Conservation (phyloP, 371 early-diverging fungal species). For the Choanephora cucurbitarum region DNA sequence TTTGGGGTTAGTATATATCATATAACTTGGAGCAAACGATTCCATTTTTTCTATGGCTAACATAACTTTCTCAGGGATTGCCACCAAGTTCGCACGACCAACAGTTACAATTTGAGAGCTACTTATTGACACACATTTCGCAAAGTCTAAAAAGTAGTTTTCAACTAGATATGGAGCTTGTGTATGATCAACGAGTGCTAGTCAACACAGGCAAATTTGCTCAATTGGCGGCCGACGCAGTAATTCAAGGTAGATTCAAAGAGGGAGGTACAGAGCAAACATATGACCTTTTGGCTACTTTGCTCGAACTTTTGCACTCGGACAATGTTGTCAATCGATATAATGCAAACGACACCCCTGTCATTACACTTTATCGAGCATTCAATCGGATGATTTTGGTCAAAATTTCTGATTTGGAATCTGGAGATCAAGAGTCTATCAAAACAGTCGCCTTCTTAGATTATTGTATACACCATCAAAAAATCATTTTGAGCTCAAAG, state of each 20-base stretch:
- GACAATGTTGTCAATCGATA: slow-evolving; percentile 30
- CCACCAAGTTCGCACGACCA: slow-evolving; percentile 45
- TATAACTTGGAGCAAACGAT: background rate
- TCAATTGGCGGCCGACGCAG: slow-evolving; percentile 67
- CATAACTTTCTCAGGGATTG: slow-evolving; percentile 20
- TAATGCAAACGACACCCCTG: slow-evolving; percentile 18
- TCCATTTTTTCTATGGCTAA: background rate
- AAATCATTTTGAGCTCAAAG: slow-evolving; percentile 57
- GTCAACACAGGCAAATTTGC: slow-evolving; percentile 59
- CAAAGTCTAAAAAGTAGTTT: slow-evolving; percentile 57
- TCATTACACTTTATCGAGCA: slow-evolving; percentile 41
- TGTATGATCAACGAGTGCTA: slow-evolving; percentile 49
- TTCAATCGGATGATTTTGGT: slow-evolving; percentile 67
- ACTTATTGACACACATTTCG: slow-evolving; percentile 57
- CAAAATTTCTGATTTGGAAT: slow-evolving; percentile 50
- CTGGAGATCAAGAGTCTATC: slow-evolving; percentile 29
- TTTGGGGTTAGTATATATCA: slow-evolving; percentile 44
- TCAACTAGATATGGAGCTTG: slow-evolving; percentile 44
- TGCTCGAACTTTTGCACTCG: slow-evolving; percentile 51
- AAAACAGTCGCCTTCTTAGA: slow-evolving; percentile 56
- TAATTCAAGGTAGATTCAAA: slow-evolving; percentile 59
- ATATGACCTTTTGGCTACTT: slow-evolving; percentile 59
- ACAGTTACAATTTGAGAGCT: slow-evolving; percentile 56
- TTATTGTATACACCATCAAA: slow-evolving; percentile 70
- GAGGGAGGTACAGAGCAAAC: slow-evolving; percentile 56